phyloP scores from a whole-genome alignment of 2,329 filamentous ascomycete genomes.

The Pseudogymnoascus pannorum region DNA sequence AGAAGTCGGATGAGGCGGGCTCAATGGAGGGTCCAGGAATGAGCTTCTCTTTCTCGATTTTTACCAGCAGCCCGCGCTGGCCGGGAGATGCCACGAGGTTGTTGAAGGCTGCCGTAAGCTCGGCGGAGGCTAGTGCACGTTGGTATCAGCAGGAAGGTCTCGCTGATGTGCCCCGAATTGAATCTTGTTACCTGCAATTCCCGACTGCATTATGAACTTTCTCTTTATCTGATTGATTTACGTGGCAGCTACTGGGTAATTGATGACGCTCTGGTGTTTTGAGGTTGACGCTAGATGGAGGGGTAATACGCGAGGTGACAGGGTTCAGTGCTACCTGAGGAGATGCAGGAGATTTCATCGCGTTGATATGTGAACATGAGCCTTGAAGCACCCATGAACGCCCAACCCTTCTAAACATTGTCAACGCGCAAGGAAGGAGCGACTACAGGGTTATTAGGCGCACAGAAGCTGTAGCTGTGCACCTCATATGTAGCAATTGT shows the following conservation, averaged over 20 bases:
- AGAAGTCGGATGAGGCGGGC: constrained; percentile 50
- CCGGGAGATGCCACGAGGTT: constrained; percentile 53
- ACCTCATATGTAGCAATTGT: constrained; percentile 6
- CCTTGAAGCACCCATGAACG: not conserved
- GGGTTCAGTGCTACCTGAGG: constrained; percentile 8
- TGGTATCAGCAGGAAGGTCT: constrained; percentile 8
- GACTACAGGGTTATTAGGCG: not conserved
- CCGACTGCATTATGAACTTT: constrained; percentile 60
- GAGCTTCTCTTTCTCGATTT: constrained; percentile 63
- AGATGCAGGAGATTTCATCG: constrained; percentile 8
- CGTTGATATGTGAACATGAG: not conserved
- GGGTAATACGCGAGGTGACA: constrained; percentile 7
- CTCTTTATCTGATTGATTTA: constrained; percentile 5
- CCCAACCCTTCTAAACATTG: not conserved
- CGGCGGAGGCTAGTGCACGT: constrained; percentile 55
- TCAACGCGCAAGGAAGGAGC: constrained; percentile 4
- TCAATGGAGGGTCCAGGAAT: constrained; percentile 51
- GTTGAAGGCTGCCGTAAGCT: constrained; percentile 69
- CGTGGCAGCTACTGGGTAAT: not conserved
- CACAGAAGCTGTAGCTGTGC: not conserved
- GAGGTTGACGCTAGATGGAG: constrained; percentile 4
- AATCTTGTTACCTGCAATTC: constrained; percentile 56
- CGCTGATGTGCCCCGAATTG: not conserved
- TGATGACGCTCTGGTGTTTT: constrained; percentile 5
- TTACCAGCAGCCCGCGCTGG: constrained; percentile 64